Evolutionary conservation across 1,284 basidiomycete genomes (phyloP), one percentile per base, ranked within the genome.

Genomic region (Ganoderma meredithae): DNA sequence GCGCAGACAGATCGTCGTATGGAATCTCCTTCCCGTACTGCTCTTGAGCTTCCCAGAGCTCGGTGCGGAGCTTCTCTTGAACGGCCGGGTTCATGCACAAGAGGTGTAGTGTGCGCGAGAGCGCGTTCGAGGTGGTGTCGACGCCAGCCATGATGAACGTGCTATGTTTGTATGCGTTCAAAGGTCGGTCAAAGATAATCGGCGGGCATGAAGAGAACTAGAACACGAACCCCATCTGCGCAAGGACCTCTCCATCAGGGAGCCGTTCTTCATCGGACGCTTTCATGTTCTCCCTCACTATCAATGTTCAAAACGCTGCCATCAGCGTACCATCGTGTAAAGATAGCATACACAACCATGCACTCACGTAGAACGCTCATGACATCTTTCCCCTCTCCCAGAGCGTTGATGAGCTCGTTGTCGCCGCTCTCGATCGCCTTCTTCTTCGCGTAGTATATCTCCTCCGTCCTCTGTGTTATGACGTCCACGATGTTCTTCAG

Each of bases 371-470:
- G 17, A n/a, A 63, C 40, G 53, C 62, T 63, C 62, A 63, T 63
- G 52, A 63, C 94, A 73, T 44, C 68, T 68, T 73, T 75, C 7
- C 73, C 70, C 12, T 58, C 62, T 22, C 52, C 60, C 15, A 67
- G 49, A 60, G 81, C 77, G 31, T 71, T 61, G 39, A 66, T 36
- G n/a, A 71, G 65, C 8, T 68, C 69, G 6, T 39, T 15, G 3
- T 72, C 73, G 0, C 73, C 70, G 95, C 93, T n/a, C 84, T 58
- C 36, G 5, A 63, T 52, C 13, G 68, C 79, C n/a, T 72, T 67
- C 69, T 83, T 85, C 74, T 83, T 83, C 52, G 82, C 77, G 25
- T 78, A 74, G 40, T 85, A 74, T n/a, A 85, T 76, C 44, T 79
- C 70, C 56, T 69, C 71, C 0, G 81, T 81, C 59, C 83, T 79